Evolutionary conservation across 2,329 filamentous ascomycete species (phyloP).

Genomic region (Fonsecaea erecta): DNA sequence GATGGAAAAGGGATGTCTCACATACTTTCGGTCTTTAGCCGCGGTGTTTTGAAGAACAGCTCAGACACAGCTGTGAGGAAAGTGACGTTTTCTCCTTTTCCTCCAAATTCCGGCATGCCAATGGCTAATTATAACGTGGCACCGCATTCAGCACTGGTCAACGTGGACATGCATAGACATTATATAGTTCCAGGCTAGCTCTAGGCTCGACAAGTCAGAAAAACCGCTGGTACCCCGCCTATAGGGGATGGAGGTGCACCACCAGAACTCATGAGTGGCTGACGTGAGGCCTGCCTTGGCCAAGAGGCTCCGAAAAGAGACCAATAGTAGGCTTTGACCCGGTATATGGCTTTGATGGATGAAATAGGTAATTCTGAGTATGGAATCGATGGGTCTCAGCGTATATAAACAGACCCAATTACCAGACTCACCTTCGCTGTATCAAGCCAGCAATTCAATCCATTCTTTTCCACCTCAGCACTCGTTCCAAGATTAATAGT

Average conservation of each 20-base stretch:
- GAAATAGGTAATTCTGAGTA: not conserved
- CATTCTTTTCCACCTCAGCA: not conserved
- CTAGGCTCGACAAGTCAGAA: not conserved
- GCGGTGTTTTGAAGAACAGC: not conserved
- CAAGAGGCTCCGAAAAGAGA: not conserved
- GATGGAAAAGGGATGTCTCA: not conserved
- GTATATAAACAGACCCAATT: not conserved
- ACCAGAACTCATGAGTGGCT: slow-evolving; percentile 12
- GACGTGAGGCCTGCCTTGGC: slow-evolving; percentile 15
- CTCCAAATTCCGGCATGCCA: not conserved
- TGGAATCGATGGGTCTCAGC: not conserved
- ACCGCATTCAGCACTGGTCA: not conserved
- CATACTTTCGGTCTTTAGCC: not conserved
- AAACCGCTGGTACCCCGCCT: slow-evolving; percentile 8
- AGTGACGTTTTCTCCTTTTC: not conserved
- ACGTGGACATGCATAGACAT: not conserved
- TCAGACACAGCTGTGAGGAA: not conserved
- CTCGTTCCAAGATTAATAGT: not conserved
- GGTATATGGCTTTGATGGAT: not conserved
- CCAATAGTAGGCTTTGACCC: not conserved
- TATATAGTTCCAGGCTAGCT: not conserved
- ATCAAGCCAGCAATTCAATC: not conserved
- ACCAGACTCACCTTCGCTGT: not conserved
- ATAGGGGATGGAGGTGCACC: slow-evolving; percentile 3
- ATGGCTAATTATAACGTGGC: slow-evolving; percentile 5